Evolutionary conservation across 2,329 filamentous ascomycete species (phyloP).

Genomic region (Arthroderma sp.): DNA sequence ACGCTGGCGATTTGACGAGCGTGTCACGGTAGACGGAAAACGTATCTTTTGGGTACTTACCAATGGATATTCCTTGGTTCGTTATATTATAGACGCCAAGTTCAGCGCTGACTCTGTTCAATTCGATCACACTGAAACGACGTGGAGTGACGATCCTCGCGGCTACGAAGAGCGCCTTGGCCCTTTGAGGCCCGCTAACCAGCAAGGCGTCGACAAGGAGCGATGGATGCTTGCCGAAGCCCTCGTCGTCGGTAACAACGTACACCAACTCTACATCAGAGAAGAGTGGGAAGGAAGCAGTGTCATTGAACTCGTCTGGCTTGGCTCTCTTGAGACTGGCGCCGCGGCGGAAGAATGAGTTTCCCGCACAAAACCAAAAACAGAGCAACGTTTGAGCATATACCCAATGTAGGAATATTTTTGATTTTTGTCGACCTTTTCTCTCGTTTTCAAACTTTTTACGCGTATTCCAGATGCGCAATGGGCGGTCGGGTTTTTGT

Average conservation of each 20-base stretch:
- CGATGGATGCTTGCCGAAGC: slow-evolving; percentile 28
- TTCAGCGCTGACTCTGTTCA: slow-evolving; percentile 28
- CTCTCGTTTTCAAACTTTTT: too few relatives aligned
- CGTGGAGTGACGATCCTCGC: slow-evolving; percentile 30
- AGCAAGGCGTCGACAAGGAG: slow-evolving; percentile 28
- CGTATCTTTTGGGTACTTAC: slow-evolving; percentile 32
- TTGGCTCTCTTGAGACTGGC: slow-evolving; percentile 9
- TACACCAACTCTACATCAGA: slow-evolving; percentile 29
- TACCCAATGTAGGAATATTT: too few relatives aligned
- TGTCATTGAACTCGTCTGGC: slow-evolving; percentile 32
- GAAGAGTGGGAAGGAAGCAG: slow-evolving; percentile 29
- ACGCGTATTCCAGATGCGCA: too few relatives aligned
- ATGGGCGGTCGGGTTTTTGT: not conserved
- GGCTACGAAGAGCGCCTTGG: slow-evolving; percentile 29
- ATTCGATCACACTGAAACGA: slow-evolving; percentile 32
- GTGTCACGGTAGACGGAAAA: slow-evolving; percentile 22
- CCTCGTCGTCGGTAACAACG: slow-evolving; percentile 28
- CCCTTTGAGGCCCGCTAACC: slow-evolving; percentile 26
- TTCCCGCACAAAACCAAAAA: not conserved
- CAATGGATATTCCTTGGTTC: slow-evolving; percentile 31
- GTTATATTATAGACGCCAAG: slow-evolving; percentile 26
- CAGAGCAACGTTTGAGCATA: not conserved
- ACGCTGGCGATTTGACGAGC: slow-evolving; percentile 32
- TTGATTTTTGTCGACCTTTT: too few relatives aligned
- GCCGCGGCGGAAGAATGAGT: not conserved